These are phyloP conservation scores for Bryoglossum gracile DNA, from an alignment of 495 filamentous ascomycete genomes.

Conservation along the genomic window DNA sequence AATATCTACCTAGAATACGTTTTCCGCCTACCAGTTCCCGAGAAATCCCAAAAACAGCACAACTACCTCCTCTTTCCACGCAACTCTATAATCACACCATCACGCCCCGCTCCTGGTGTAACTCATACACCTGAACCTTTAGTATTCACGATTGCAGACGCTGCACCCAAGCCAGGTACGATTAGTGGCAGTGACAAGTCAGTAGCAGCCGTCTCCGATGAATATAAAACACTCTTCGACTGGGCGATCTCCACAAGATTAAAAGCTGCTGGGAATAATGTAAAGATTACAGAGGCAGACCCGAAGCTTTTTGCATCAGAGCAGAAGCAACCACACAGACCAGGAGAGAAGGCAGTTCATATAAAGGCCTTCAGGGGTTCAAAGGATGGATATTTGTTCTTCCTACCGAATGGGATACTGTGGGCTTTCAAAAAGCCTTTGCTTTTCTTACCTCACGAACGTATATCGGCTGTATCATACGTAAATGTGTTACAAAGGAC, in stretches of 20 bases:
- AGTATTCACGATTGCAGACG: constrained; percentile 74
- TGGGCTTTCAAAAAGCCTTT: constrained; percentile 96
- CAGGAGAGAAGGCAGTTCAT: constrained; percentile 84
- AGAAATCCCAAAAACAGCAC: constrained; percentile 80
- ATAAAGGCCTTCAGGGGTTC: constrained; percentile 86
- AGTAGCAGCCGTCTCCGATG: constrained; percentile 46
- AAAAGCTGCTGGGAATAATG: constrained; percentile 43
- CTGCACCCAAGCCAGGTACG: constrained; percentile 57
- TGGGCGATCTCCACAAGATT: constrained; percentile 57
- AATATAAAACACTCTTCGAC: constrained; percentile 54
- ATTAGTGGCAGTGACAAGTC: constrained; percentile 37
- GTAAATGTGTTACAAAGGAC: constrained; percentile 85
- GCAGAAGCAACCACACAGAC: constrained; percentile 73
- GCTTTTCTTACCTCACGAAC: constrained; percentile 72
- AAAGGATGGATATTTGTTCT: constrained; percentile 93
- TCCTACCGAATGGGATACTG: constrained; percentile 77
- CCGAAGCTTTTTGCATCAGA: constrained; percentile 71
- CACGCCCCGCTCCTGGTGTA: constrained; percentile 27
- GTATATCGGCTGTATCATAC: constrained; percentile 76
- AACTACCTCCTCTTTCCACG: constrained; percentile 85
- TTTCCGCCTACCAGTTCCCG: constrained; percentile 79
- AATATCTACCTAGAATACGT: constrained; percentile 52
- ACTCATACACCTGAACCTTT: constrained; percentile 53
- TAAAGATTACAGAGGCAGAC: constrained; percentile 57
- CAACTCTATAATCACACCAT: constrained; percentile 45